A percentile compares a stretch with the other conserved stretches of the same genome.
These are phyloP conservation scores for Allium cepa DNA, from an alignment of 106 monocot genomes.

Conservation along the genomic window DNA sequence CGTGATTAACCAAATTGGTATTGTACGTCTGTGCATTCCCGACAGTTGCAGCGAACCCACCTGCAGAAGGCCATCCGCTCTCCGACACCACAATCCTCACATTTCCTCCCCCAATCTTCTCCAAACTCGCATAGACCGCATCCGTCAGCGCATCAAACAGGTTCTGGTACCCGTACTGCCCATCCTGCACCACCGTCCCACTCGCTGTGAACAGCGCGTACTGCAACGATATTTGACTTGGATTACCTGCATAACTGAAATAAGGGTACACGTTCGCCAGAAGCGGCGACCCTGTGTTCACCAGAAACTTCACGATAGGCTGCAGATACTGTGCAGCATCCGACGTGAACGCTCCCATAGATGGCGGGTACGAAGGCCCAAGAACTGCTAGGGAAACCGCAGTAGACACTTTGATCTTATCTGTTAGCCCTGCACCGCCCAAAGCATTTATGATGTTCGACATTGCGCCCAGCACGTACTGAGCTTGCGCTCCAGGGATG, in stretches of 20 bases:
- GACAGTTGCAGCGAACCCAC: conserved; percentile 1
- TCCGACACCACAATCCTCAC: conserved; percentile 12
- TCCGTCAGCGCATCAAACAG: conserved; percentile 18
- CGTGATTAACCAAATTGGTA: conserved; percentile 5
- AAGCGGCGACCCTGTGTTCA: neutral
- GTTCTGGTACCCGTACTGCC: neutral
- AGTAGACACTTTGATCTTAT: conserved; percentile 7
- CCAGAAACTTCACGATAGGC: neutral
- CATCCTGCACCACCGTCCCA: conserved; percentile 6
- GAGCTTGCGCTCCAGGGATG: conserved; percentile 17
- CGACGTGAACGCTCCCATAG: neutral
- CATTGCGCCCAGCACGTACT: conserved; percentile 9
- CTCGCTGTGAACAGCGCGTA: conserved; percentile 15
- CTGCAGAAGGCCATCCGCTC: conserved; percentile 17
- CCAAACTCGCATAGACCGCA: conserved; percentile 4
- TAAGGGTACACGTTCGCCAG: conserved; percentile 19
- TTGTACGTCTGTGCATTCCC: conserved; percentile 12
- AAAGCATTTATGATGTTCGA: conserved; percentile 2
- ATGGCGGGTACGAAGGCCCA: conserved; percentile 6
- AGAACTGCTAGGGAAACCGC: conserved; percentile 6
- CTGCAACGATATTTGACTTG: neutral
- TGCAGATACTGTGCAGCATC: neutral
- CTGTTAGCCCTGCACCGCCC: neutral
- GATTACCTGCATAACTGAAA: neutral
- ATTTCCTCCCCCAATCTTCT: conserved; percentile 4